Conservation (phyloP, 2,329 filamentous ascomycete species). For the Sclerotinia minor region DNA sequence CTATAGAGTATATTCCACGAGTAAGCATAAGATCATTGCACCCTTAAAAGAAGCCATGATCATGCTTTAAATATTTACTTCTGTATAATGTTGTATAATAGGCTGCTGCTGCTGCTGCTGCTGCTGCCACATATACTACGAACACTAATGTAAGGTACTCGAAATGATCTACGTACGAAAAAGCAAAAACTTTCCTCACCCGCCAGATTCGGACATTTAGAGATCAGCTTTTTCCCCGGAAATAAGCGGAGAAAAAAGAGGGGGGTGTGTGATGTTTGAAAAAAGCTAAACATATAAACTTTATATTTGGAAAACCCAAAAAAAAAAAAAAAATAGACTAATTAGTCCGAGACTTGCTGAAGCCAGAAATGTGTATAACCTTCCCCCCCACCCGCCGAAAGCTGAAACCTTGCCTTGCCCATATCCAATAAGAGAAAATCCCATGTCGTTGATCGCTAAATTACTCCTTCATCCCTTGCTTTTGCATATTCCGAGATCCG, state of each 20-base stretch:
- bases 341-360: neutral
- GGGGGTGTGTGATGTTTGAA: too few species aligned
- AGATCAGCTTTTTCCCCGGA: neutral
- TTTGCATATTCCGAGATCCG: constrained; percentile 17
- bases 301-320: neutral
- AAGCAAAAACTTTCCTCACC: neutral
- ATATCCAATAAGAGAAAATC: neutral
- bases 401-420: neutral
- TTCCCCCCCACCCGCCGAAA: neutral
- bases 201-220: neutral
- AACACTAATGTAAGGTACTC: constrained; percentile 5
- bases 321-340: too few species aligned
- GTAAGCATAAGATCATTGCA: neutral
- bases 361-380: neutral
- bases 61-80: too few species aligned
- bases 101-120: too few species aligned
- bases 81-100: neutral
- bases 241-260: neutral
- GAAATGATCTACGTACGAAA: neutral
- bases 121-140: neutral
- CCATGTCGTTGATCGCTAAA: constrained; percentile 1
- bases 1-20: neutral
- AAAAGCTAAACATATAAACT: neutral
- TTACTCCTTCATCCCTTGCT: constrained; percentile 13
- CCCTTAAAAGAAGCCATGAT: neutral